Evolutionary conservation across 352 stramenopile species (phyloP).

Genomic region (Pythium phragmiticola): DNA sequence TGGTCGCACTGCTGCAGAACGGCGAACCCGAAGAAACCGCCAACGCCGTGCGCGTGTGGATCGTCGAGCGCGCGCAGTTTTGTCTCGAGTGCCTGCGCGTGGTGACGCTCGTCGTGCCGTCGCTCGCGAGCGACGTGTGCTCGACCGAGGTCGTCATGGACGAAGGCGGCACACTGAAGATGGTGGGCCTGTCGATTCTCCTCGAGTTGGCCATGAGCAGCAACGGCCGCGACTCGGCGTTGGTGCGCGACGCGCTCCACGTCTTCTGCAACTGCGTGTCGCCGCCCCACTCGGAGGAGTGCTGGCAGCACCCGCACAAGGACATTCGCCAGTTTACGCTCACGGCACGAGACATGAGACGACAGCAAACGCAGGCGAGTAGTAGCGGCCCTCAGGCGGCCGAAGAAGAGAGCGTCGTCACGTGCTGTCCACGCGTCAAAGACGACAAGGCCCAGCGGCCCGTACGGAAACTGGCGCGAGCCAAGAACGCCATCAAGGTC

Average conservation of each 20-base stretch:
- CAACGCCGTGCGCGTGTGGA: constrained; percentile 61
- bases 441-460: constrained; percentile 69
- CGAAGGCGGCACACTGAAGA: constrained; percentile 39
- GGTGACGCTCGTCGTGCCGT: constrained; percentile 71
- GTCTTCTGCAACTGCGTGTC: constrained; percentile 87
- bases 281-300: constrained; percentile 71
- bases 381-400: not conserved
- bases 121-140: constrained; percentile 72
- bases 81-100: constrained; percentile 74
- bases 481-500: constrained; percentile 86
- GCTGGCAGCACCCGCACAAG: constrained; percentile 84
- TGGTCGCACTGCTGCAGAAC: constrained; percentile 59
- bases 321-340: constrained; percentile 80
- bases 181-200: constrained; percentile 63
- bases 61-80: constrained; percentile 76
- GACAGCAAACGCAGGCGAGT: constrained; percentile 6
- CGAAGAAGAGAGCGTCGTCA: constrained; percentile 26
- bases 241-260: constrained; percentile 68
- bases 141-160: constrained; percentile 65
- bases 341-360: constrained; percentile 67
- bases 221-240: constrained; percentile 66
- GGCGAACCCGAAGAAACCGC: constrained; percentile 55
- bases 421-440: constrained; percentile 57
- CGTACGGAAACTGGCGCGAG: constrained; percentile 69
- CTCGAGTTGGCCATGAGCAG: constrained; percentile 77